Evolutionary conservation across 805 yeast species (phyloP), one percentile per base, ranked within the genome.

Genomic region (Candida taoyuanica): DNA sequence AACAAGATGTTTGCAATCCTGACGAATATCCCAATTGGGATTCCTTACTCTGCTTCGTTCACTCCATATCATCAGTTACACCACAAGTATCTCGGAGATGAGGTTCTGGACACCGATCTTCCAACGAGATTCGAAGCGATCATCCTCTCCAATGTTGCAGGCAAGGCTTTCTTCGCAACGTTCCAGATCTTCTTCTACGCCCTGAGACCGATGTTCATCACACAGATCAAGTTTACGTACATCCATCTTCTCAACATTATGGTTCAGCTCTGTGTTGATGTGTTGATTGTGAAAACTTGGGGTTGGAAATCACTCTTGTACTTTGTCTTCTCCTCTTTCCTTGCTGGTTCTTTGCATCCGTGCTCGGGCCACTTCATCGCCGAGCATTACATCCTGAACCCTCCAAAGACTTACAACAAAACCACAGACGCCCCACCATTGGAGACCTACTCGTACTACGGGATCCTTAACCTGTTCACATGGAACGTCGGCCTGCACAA

Each of bases 401-500:
- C 85, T 27, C 74, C 73, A 17, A 57, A 60, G 24, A 49, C 50
- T 17, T 55, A 55, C 35, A 34, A 47, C 38, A 39, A 30, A 43
- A 42, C 21, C 18, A 45, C 42, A 1, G 70, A 64, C 24, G 47
- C 58, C 3, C 78, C 83, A 14, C 89, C 91, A 0, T 64, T 75
- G 7, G 97, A 88, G 57, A 88, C 97, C 0, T 88, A 80, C 56
- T 83, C 94, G 7, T 88, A 88, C 63, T 88, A 88, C 53, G 97
- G 97, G 0, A 63, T 76, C 18, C 68, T 88, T 48, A 88, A 88
- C 55, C 42, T 70, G 28, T 63, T 89, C 47, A 85, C 93, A 2
- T 88, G 95, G 91, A 88, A 88, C 52, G 96, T 87, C 7, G 97
- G 97, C 2, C 78, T 85, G 57, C 97, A 88, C 61, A 87, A 85